Conservation (phyloP, 495 filamentous ascomycete genomes). For the Podospora fimiseda region DNA sequence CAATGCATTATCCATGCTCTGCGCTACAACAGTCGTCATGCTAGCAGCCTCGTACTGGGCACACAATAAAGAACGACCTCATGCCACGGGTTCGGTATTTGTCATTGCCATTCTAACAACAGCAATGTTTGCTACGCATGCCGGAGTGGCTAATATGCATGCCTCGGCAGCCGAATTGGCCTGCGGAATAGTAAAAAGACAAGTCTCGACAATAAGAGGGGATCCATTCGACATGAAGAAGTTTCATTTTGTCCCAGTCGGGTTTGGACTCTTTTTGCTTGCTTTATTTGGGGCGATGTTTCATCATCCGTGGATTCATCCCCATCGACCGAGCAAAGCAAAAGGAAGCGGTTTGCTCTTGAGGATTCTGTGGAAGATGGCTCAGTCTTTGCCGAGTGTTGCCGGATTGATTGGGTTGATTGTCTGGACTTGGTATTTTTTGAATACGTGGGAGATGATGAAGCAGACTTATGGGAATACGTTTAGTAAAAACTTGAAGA, state of each 20-base stretch:
- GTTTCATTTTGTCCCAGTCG: conserved; percentile 13
- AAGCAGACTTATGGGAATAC: conserved; percentile 16
- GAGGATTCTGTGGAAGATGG: conserved; percentile 5
- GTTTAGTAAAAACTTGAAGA: conserved; percentile 7
- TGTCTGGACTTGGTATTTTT: conserved; percentile 14
- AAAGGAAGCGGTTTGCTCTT: background rate
- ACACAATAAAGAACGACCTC: conserved; percentile 9
- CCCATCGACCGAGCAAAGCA: background rate
- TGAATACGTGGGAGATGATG: conserved; percentile 18
- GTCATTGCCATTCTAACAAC: conserved; percentile 10
- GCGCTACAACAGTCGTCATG: conserved; percentile 15
- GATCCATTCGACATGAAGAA: conserved; percentile 11
- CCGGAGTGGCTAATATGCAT: conserved; percentile 10
- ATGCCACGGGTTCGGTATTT: conserved; percentile 7
- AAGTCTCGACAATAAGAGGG: background rate
- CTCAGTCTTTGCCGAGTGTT: conserved; percentile 8
- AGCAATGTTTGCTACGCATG: conserved; percentile 15
- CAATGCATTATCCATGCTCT: conserved; percentile 17
- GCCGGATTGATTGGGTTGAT: conserved; percentile 8
- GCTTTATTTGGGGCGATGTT: conserved; percentile 10
- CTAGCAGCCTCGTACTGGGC: conserved; percentile 17
- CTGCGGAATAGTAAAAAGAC: conserved; percentile 10
- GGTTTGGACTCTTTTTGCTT: conserved; percentile 11
- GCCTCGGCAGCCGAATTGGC: conserved; percentile 13
- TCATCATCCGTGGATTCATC: conserved; percentile 11